Evolutionary conservation across 176 grass and related monocot genomes (phyloP).

Genomic region (Oryza meyeriana): DNA sequence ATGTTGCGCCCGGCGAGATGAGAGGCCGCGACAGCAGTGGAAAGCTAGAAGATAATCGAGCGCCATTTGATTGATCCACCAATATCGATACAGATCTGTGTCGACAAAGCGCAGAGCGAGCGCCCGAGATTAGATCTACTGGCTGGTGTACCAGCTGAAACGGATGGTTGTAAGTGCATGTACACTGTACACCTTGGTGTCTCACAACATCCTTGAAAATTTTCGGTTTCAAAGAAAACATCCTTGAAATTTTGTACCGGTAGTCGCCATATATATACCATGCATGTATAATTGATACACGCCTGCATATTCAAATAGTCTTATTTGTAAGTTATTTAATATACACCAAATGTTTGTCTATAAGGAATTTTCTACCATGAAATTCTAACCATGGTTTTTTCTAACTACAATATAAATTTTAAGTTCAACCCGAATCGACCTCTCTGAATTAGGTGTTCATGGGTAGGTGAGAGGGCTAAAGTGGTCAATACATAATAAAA

Average conservation of each 20-base stretch:
- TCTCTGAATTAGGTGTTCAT: not conserved
- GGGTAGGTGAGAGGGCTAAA: not conserved
- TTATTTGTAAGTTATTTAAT: no score
- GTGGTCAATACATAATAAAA: not conserved
- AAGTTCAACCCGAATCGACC: not conserved
- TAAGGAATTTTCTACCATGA: no score
- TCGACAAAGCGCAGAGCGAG: constrained; percentile 2
- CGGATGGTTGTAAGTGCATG: not conserved
- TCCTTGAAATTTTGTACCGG: no score
- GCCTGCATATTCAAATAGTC: no score
- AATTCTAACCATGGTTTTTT: no score
- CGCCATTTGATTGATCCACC: constrained; percentile 3
- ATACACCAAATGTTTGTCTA: no score
- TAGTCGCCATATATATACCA: no score
- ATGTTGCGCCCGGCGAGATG: not conserved
- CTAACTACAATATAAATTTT: no score
- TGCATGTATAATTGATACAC: no score
- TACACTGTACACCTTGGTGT: not conserved
- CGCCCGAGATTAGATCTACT: constrained; percentile 13
- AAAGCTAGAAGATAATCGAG: constrained; percentile 10
- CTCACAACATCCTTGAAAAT: no score
- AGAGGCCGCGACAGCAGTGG: not conserved
- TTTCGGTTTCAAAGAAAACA: no score
- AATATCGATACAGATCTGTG: constrained; percentile 30
- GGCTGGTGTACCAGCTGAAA: not conserved